Evolutionary conservation across 352 stramenopile species (phyloP), one percentile per base, ranked within the genome.

Genomic region (Phytopythium sindhum): DNA sequence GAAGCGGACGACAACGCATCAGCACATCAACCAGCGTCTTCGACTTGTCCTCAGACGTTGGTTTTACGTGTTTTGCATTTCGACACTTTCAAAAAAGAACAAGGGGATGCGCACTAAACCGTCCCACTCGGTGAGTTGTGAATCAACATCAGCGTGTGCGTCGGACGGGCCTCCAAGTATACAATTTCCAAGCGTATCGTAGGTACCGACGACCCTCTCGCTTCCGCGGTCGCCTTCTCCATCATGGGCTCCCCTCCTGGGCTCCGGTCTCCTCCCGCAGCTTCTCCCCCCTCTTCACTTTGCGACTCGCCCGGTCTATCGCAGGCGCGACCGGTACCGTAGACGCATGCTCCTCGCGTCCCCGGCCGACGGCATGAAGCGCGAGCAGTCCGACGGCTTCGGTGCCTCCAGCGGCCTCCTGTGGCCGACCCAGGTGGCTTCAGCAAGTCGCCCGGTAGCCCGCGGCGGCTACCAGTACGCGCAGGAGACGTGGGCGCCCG

Each of bases 311-410:
- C 54, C 2, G 19, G 9, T 15, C 31, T 5, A 26, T 8, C 52
- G 52, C 21, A n/a, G n/a, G n/a, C n/a, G n/a, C n/a, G n/a, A n/a
- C 33, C 33, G 10, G 4, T 31, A 21, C 33, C 53, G 28, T 53
- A 28, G 14, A 14, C 26, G 47, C 47, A 54, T 54, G 47, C 47
- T 54, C 24, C 47, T 54, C n/a, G 47, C 47, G 24, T 8, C 47
- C 14, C 3, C 24, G 23, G 48, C 48, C 48, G 48, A 55, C 48
- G 48, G 28, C 48, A 60, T 60, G 54, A 60, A 60, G 54, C 54
- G 54, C 54, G 54, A 60, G n/a, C 54, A 60, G 54, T 23, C 26
- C 48, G 48, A 55, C 48, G 48, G 26, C 48, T 55, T 55, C 48
- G 24, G 47, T 26, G 47, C 11, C 24, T 24, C 2, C 47, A 5